Conservation (phyloP, 2,329 filamentous ascomycete species). For the Sporothrix euskadiensis region DNA sequence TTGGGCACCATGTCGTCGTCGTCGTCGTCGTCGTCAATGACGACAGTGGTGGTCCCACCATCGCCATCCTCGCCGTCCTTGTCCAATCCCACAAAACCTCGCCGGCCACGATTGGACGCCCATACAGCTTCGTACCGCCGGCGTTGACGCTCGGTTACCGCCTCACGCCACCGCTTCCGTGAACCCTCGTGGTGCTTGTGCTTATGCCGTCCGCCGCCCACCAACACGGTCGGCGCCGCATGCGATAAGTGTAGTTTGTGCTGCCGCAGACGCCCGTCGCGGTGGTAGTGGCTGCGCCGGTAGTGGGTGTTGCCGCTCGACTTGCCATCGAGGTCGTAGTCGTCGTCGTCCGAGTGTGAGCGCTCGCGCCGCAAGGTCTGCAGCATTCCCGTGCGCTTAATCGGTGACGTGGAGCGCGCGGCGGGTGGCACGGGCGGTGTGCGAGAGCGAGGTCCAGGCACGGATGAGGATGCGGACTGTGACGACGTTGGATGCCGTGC, state of each 20-base stretch:
- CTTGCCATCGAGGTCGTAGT: conserved; percentile 34
- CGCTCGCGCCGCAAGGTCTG: conserved; percentile 65
- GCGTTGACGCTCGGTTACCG: conserved; percentile 69
- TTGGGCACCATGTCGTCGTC: conserved; percentile 60
- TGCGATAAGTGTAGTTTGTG: conserved; percentile 35
- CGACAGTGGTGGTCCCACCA: neutral
- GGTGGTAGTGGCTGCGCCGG: conserved; percentile 34
- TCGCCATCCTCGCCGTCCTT: conserved; percentile 11
- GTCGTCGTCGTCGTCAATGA: conserved; percentile 33
- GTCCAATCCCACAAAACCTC: conserved; percentile 17
- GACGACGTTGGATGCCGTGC: conserved; percentile 52
- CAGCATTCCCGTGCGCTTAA: conserved; percentile 49
- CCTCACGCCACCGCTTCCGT: conserved; percentile 73
- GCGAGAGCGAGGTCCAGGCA: conserved; percentile 39
- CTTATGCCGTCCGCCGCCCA: conserved; percentile 47
- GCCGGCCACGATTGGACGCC: conserved; percentile 73
- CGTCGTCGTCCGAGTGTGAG: conserved; percentile 53
- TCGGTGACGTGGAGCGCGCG: conserved; percentile 5
- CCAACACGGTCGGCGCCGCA: conserved; percentile 40
- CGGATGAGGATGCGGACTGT: conserved; percentile 1
- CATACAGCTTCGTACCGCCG: conserved; percentile 82
- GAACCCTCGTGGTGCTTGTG: conserved; percentile 77
- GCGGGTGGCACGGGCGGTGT: conserved; percentile 31
- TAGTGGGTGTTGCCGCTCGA: conserved; percentile 19
- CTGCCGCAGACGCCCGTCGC: conserved; percentile 44